Percentiles rank a stretch among this genome's conserved stretches.
phyloP scores from a whole-genome alignment of 257 asterid species.

The Penstemon davidsonii region DNA sequence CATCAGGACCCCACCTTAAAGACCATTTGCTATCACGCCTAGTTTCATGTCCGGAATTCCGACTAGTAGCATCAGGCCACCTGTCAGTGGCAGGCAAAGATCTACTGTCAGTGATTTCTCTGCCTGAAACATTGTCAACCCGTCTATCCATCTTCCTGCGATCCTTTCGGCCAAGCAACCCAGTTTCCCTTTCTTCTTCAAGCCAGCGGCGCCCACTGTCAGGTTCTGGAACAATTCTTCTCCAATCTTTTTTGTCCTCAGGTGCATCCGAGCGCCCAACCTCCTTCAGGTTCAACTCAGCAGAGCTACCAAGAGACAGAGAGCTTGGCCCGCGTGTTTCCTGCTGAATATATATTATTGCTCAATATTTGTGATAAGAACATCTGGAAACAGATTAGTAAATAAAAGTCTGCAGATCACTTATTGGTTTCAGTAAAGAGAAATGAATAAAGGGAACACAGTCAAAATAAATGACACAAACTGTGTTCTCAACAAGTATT shows the following conservation, averaged over 20 bases:
- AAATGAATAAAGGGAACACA: background rate
- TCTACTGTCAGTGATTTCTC: slow-evolving; percentile 69
- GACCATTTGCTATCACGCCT: slow-evolving; percentile 97
- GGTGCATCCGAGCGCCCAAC: slow-evolving; percentile 69
- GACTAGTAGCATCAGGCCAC: slow-evolving; percentile 74
- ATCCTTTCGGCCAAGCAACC: slow-evolving; percentile 88
- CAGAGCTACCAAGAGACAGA: slow-evolving; percentile 76
- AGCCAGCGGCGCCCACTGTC: slow-evolving; percentile 97
- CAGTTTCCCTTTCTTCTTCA: slow-evolving; percentile 99
- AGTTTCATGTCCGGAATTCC: slow-evolving; percentile 68
- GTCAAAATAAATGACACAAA: slow-evolving; percentile 5
- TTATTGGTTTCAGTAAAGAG: background rate
- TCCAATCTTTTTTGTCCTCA: slow-evolving; percentile 89
- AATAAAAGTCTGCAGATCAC: background rate
- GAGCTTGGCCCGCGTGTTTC: slow-evolving; percentile 84
- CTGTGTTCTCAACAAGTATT: background rate
- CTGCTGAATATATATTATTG: slow-evolving; percentile 33
- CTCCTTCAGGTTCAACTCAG: slow-evolving; percentile 79
- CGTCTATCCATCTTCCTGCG: slow-evolving; percentile 90
- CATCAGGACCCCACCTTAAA: slow-evolving; percentile 96
- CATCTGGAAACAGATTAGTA: background rate
- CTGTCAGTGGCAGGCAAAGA: slow-evolving; percentile 63
- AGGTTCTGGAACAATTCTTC: slow-evolving; percentile 57
- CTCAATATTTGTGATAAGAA: slow-evolving; percentile 2
- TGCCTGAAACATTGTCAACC: slow-evolving; percentile 60